These are phyloP conservation scores for Biancaea sappan DNA, from an alignment of 306 rosid genomes.

Conservation along the genomic window DNA sequence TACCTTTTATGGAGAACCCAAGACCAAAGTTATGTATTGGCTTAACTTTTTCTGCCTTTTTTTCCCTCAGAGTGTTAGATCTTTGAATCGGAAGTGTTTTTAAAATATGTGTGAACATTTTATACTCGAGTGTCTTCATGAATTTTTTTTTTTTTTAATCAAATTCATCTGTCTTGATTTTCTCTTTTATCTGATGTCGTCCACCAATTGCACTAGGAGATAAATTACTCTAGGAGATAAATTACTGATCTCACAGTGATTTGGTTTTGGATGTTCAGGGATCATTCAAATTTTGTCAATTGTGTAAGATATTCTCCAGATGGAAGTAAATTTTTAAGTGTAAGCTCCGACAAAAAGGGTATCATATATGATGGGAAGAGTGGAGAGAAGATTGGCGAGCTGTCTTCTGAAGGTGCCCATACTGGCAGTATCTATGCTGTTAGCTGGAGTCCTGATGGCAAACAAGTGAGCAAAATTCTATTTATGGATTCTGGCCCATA, in stretches of 20 bases:
- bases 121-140: neutral
- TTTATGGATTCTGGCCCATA: conserved; percentile 10
- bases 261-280: conserved; percentile 57
- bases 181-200: conserved; percentile 21
- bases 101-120: neutral
- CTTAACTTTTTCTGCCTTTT: neutral
- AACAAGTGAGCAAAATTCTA: conserved; percentile 53
- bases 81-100: neutral
- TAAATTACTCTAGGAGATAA: no score
- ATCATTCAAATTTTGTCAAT: conserved; percentile 96
- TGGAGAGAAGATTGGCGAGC: conserved; percentile 86
- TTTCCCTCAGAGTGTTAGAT: neutral
- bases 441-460: conserved; percentile 98
- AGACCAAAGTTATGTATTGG: neutral
- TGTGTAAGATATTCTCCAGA: conserved; percentile 92
- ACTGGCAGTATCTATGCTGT: conserved; percentile 93
- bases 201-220: neutral
- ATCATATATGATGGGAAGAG: conserved; percentile 78
- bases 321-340: conserved; percentile 81
- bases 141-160: neutral
- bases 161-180: conserved; percentile 22
- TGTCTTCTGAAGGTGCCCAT: conserved; percentile 86
- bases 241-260: conserved; percentile 7
- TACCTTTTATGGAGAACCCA: neutral
- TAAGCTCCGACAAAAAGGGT: conserved; percentile 93